Conservation (phyloP, 306 rosid species). For the Trichosanthes cucumerina region DNA sequence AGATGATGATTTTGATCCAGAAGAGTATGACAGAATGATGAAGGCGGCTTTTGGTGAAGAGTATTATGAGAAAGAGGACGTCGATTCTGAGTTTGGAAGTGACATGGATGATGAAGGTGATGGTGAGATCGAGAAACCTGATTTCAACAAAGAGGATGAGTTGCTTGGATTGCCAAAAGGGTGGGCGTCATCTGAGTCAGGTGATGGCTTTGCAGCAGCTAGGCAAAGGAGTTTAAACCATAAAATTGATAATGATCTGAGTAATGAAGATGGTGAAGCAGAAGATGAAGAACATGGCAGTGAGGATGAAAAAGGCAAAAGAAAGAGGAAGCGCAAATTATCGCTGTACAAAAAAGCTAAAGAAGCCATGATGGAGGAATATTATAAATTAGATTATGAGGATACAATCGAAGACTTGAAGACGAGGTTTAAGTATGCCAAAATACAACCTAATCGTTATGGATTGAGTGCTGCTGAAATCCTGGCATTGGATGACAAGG, state of each 20-base stretch:
- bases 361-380: slow-evolving; percentile 81
- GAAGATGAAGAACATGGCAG: slow-evolving; percentile 7
- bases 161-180: slow-evolving; percentile 70
- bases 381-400: slow-evolving; percentile 76
- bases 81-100: slow-evolving; percentile 36
- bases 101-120: slow-evolving; percentile 30
- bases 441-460: slow-evolving; percentile 51
- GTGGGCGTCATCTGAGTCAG: slow-evolving; percentile 45
- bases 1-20: slow-evolving; percentile 74
- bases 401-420: slow-evolving; percentile 81
- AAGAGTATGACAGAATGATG: slow-evolving; percentile 86
- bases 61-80: slow-evolving; percentile 60
- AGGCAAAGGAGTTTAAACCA: slow-evolving; percentile 43
- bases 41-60: slow-evolving; percentile 52
- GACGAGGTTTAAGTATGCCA: slow-evolving; percentile 84
- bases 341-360: slow-evolving; percentile 81
- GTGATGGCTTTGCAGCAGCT: slow-evolving; percentile 59
- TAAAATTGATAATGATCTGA: slow-evolving; percentile 31
- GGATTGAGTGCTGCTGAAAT: slow-evolving; percentile 56
- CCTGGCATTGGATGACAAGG: slow-evolving; percentile 57
- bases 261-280: slow-evolving; percentile 6
- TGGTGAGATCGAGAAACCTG: slow-evolving; percentile 58
- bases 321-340: slow-evolving; percentile 58
- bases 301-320: slow-evolving; percentile 37
- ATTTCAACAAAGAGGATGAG: slow-evolving; percentile 79